A percentile compares a stretch with the other conserved stretches of the same genome.
Evolutionary conservation across 208 protist genomes (phyloP).

Genomic region (Lotmaria passim): DNA sequence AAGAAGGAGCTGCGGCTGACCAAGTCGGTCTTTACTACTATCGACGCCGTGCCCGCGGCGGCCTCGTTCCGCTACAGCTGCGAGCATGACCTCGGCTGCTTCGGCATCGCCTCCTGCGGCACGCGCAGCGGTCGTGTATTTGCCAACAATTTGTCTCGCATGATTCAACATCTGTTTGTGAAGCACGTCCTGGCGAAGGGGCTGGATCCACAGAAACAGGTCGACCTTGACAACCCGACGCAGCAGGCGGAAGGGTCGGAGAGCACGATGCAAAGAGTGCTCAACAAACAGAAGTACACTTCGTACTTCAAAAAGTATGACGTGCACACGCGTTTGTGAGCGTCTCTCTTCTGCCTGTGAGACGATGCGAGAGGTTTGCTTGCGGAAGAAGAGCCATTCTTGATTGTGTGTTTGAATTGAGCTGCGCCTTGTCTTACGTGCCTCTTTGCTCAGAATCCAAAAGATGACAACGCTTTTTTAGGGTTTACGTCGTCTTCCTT

Average conservation of each 20-base stretch:
- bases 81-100: slow-evolving; percentile 76
- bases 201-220: slow-evolving; percentile 48
- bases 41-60: slow-evolving; percentile 57
- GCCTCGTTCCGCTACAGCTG: slow-evolving; percentile 74
- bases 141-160: slow-evolving; percentile 58
- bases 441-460: no score
- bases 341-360: no score
- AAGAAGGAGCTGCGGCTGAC: slow-evolving; percentile 47
- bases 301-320: slow-evolving; percentile 77
- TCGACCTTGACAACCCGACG: slow-evolving; percentile 65
- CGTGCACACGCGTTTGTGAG: slow-evolving; percentile 65
- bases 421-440: no score
- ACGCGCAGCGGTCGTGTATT: slow-evolving; percentile 64
- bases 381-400: not conserved
- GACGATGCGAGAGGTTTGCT: not conserved
- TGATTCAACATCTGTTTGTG: slow-evolving; percentile 80
- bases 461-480: no score
- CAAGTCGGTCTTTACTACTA: slow-evolving; percentile 18
- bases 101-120: slow-evolving; percentile 74
- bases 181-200: slow-evolving; percentile 72
- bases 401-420: no score
- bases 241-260: slow-evolving; percentile 29
- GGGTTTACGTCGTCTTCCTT: no score
- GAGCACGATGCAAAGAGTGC: slow-evolving; percentile 52
- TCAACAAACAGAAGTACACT: slow-evolving; percentile 58